phyloP scores from a whole-genome alignment of 441 rosid genomes.

The Capsella rubella region DNA sequence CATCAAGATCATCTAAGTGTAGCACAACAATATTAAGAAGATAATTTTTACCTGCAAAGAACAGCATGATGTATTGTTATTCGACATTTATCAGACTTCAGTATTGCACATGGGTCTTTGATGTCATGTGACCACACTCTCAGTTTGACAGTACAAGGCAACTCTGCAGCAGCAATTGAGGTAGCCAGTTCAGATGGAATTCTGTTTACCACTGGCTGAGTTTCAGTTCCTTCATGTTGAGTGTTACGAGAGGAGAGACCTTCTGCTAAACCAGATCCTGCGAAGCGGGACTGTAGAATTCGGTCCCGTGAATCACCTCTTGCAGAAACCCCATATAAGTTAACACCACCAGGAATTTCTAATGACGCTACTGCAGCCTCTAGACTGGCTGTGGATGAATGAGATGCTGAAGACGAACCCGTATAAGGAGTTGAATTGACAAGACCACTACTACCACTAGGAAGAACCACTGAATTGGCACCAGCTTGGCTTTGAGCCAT shows the following conservation, averaged over 20 bases:
- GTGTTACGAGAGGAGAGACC: constrained; percentile 47
- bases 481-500: constrained; percentile 88
- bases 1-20: constrained; percentile 18
- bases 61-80: constrained; percentile 91
- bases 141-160: constrained; percentile 94
- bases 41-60: constrained; percentile 74
- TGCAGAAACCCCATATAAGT: constrained; percentile 59
- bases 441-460: constrained; percentile 54
- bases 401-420: constrained; percentile 52
- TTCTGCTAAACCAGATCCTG: constrained; percentile 58
- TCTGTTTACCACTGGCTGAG: constrained; percentile 66
- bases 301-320: constrained; percentile 65
- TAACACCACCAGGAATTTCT: constrained; percentile 55
- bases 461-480: constrained; percentile 50
- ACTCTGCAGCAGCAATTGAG: constrained; percentile 82
- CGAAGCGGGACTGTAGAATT: constrained; percentile 53
- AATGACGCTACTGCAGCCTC: constrained; percentile 64
- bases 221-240: constrained; percentile 54
- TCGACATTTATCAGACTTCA: constrained; percentile 66
- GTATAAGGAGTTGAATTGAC: constrained; percentile 52
- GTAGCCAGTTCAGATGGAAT: constrained; percentile 78
- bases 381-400: constrained; percentile 47
- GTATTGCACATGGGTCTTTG: constrained; percentile 71
- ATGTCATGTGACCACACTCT: constrained; percentile 87
- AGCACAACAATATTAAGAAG: constrained; percentile 10